Percentiles rank a stretch among this genome's conserved stretches.
These are phyloP conservation scores for Trichoderma hamatum DNA, from an alignment of 2,329 filamentous ascomycete species.

Conservation along the genomic window DNA sequence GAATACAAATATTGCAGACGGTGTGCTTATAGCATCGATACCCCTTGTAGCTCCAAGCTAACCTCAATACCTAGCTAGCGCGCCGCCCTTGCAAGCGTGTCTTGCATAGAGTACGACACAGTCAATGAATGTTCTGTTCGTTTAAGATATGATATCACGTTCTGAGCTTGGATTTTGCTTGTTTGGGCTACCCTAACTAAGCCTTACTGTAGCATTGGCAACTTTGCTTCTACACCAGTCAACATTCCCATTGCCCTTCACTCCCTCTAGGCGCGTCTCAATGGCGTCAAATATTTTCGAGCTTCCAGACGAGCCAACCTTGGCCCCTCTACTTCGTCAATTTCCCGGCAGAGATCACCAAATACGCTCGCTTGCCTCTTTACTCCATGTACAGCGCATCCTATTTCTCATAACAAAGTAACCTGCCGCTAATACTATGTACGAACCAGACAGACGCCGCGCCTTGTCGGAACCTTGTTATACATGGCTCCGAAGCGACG, in stretches of 20 bases:
- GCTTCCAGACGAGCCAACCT: slow-evolving; percentile 55
- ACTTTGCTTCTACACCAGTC: background rate
- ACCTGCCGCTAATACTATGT: background rate
- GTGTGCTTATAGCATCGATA: no score
- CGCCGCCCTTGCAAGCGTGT: background rate
- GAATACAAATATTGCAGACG: no score
- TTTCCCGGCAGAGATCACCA: slow-evolving; percentile 63
- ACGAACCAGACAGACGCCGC: slow-evolving; percentile 61
- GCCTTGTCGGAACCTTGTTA: slow-evolving; percentile 71
- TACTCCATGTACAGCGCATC: slow-evolving; percentile 51
- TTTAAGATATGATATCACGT: background rate
- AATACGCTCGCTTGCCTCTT: slow-evolving; percentile 59
- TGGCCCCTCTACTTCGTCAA: slow-evolving; percentile 48
- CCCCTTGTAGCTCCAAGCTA: background rate
- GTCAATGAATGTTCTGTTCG: background rate
- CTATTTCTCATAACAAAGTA: background rate
- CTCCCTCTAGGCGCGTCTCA: background rate
- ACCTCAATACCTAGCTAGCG: background rate
- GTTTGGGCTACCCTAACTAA: background rate
- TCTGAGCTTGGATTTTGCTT: background rate
- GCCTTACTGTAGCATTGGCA: background rate
- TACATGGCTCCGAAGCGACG: slow-evolving; percentile 84
- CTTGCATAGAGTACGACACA: background rate
- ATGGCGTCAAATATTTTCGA: slow-evolving; percentile 44
- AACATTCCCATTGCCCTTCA: background rate